phyloP scores from a whole-genome alignment of 768 basidiomycete species.

The Trametes maxima region DNA sequence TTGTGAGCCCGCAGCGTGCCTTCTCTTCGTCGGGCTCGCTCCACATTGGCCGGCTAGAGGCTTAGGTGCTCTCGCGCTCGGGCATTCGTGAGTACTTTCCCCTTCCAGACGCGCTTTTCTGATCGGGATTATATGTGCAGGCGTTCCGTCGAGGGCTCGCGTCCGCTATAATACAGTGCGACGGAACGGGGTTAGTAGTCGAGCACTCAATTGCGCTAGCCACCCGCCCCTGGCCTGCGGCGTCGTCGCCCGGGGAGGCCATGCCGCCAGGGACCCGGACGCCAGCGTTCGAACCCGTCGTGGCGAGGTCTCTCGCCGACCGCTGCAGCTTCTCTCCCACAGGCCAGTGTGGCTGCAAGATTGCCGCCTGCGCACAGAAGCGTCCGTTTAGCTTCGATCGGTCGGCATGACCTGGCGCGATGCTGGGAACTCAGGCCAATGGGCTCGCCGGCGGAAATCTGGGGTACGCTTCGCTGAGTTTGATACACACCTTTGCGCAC shows the following conservation, averaged over 20 bases:
- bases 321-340: no score
- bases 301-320: no score
- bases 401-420: constrained; percentile 11
- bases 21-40: not conserved
- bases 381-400: constrained; percentile 1
- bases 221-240: no score
- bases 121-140: constrained; percentile 5
- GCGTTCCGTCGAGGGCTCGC: not conserved
- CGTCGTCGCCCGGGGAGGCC: no score
- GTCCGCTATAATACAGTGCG: not conserved
- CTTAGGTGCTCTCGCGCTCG: constrained; percentile 1
- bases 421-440: constrained; percentile 10
- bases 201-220: no score
- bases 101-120: constrained; percentile 1
- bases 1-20: not conserved
- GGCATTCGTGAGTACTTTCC: not conserved
- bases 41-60: not conserved
- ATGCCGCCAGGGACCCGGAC: no score
- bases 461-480: constrained; percentile 17
- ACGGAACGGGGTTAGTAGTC: no score
- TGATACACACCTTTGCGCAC: not conserved
- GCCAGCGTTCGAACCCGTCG: no score
- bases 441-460: constrained; percentile 9
- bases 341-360: not conserved
- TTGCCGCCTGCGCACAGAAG: constrained; percentile 8